phyloP scores from a whole-genome alignment of 2,329 filamentous ascomycete genomes.

The Rhynchosporium secalis region DNA sequence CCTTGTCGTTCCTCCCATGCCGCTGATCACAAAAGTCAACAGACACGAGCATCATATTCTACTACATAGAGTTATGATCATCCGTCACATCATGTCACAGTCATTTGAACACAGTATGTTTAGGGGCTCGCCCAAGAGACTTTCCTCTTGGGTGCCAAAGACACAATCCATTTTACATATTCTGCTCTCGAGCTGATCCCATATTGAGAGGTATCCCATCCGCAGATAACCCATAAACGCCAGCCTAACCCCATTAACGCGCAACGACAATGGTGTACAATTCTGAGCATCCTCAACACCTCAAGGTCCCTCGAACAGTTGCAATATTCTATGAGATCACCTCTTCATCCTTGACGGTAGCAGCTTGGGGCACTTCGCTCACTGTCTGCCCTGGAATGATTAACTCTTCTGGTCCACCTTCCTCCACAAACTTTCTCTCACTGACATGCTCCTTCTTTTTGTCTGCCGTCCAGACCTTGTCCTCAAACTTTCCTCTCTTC shows the following conservation, averaged over 20 bases:
- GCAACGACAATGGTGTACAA: conserved; percentile 26
- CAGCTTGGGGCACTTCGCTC: conserved; percentile 22
- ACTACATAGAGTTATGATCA: no score
- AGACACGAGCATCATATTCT: not conserved
- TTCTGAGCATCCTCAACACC: conserved; percentile 13
- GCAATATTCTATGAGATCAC: conserved; percentile 30
- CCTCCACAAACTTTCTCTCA: conserved; percentile 83
- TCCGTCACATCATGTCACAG: not conserved
- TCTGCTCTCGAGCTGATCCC: not conserved
- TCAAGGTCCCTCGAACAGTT: conserved; percentile 8
- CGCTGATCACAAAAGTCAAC: not conserved
- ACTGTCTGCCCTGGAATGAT: conserved; percentile 36
- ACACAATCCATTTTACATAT: conserved; percentile 35
- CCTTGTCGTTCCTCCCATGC: not conserved
- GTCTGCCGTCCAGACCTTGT: conserved; percentile 85
- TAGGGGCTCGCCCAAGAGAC: conserved; percentile 30
- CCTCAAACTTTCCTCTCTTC: conserved; percentile 73
- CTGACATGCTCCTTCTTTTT: conserved; percentile 68
- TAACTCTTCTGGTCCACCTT: conserved; percentile 58
- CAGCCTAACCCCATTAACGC: conserved; percentile 8
- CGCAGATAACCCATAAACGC: conserved; percentile 20
- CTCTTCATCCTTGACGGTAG: conserved; percentile 23
- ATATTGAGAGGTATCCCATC: not conserved
- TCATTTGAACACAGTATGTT: conserved; percentile 5
- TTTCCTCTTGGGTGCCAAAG: conserved; percentile 33